Evolutionary conservation across 164 flowering plant species (phyloP).

Genomic region (Berberis vulgaris): DNA sequence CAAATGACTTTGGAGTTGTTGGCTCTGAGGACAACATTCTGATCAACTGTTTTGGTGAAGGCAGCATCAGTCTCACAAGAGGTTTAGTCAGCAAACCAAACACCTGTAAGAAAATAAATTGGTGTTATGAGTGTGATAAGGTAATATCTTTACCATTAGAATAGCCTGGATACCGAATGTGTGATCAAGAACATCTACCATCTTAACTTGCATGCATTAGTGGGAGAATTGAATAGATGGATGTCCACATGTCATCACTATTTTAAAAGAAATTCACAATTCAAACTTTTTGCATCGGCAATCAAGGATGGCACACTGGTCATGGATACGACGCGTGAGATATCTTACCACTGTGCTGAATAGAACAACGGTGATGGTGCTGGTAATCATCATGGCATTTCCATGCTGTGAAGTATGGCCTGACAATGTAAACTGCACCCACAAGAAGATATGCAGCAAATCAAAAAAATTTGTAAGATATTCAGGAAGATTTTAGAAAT

Average conservation of each 20-base stretch:
- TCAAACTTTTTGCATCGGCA: not conserved
- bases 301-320: not conserved
- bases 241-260: not conserved
- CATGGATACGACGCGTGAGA: not conserved
- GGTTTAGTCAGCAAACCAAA: slow-evolving; percentile 88
- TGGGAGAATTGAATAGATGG: not conserved
- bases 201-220: not conserved
- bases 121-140: not conserved
- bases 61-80: slow-evolving; percentile 56
- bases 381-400: slow-evolving; percentile 87
- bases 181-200: not conserved
- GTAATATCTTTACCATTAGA: not conserved
- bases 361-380: slow-evolving; percentile 91
- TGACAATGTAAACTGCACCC: slow-evolving; percentile 59
- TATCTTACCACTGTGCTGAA: slow-evolving; percentile 88
- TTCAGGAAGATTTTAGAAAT: no score
- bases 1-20: slow-evolving; percentile 50
- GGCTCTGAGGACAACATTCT: slow-evolving; percentile 50
- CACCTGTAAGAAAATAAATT: slow-evolving; percentile 20
- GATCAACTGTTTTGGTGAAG: slow-evolving; percentile 28
- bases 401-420: slow-evolving; percentile 56
- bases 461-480: not conserved
- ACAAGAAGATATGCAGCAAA: not conserved
- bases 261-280: not conserved
- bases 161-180: not conserved